Evolutionary conservation across 2,329 filamentous ascomycete species (phyloP).

Genomic region (Tolypocladium pustulatum): DNA sequence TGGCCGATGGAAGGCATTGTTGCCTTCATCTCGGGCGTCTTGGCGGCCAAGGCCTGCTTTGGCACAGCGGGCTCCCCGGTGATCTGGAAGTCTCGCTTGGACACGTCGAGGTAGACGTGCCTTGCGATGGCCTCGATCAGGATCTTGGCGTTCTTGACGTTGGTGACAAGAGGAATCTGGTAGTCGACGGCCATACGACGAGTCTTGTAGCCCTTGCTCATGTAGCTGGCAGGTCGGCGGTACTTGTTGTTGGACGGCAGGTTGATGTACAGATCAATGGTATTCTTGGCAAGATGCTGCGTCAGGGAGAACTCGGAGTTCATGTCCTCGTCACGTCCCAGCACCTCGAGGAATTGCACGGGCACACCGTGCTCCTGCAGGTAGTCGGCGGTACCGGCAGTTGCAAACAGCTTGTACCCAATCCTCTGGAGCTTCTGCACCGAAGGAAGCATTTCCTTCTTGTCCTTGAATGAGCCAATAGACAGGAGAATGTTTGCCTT

Average conservation of each 20-base stretch:
- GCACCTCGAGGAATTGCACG: slow-evolving; percentile 86
- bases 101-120: slow-evolving; percentile 75
- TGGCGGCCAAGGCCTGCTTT: slow-evolving; percentile 45
- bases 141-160: slow-evolving; percentile 98
- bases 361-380: slow-evolving; percentile 84
- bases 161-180: slow-evolving; percentile 93
- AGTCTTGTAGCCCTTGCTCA: slow-evolving; percentile 95
- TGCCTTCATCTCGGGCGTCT: slow-evolving; percentile 49
- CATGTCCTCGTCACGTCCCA: slow-evolving; percentile 71
- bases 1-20: slow-evolving; percentile 27
- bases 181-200: slow-evolving; percentile 96
- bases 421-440: slow-evolving; percentile 81
- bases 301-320: slow-evolving; percentile 95
- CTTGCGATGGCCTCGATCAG: slow-evolving; percentile 88
- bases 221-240: slow-evolving; percentile 92
- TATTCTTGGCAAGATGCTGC: slow-evolving; percentile 92
- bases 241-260: slow-evolving; percentile 98
- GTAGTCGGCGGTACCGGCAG: slow-evolving; percentile 93
- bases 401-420: slow-evolving; percentile 93
- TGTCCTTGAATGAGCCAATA: slow-evolving; percentile 96
- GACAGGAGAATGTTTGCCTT: slow-evolving; percentile 93
- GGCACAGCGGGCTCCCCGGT: slow-evolving; percentile 70
- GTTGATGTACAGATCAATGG: slow-evolving; percentile 98
- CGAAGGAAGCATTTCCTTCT: slow-evolving; percentile 91
- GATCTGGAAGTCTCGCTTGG: slow-evolving; percentile 80